These are phyloP conservation scores for Berberis thunbergii DNA, from an alignment of 164 flowering plant species.

Conservation along the genomic window DNA sequence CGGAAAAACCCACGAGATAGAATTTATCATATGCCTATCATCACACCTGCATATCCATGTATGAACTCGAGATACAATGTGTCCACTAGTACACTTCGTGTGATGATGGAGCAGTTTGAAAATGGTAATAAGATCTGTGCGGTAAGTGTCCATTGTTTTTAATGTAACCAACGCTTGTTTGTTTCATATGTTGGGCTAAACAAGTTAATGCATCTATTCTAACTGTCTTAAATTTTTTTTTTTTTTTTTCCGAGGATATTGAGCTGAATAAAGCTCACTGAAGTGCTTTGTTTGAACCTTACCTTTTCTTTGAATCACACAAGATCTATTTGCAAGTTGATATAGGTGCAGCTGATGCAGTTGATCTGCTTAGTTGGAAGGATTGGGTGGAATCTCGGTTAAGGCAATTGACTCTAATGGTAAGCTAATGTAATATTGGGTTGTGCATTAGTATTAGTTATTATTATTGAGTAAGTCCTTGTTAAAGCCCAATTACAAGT, in stretches of 20 bases:
- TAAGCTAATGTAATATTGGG: conserved; percentile 9
- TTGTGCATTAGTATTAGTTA: neutral
- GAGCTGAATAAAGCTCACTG: conserved; percentile 73
- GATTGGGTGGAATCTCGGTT: conserved; percentile 99
- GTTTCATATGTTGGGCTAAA: neutral
- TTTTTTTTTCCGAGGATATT: conserved; percentile 52
- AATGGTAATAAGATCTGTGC: conserved; percentile 72
- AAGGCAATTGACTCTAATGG: conserved; percentile 85
- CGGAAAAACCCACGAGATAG: conserved; percentile 83
- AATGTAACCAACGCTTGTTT: neutral
- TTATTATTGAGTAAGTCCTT: too few species aligned
- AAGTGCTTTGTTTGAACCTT: conserved; percentile 79
- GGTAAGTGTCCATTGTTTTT: conserved; percentile 28
- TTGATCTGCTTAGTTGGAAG: conserved; percentile 82
- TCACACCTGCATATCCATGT: conserved; percentile 97
- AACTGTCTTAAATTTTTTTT: neutral
- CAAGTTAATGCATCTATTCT: too few species aligned
- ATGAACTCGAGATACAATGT: conserved; percentile 99
- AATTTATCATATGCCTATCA: conserved; percentile 91
- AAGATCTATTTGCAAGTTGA: conserved; percentile 94
- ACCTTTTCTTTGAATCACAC: conserved; percentile 75
- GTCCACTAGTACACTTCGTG: conserved; percentile 78
- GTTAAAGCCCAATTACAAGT: too few species aligned
- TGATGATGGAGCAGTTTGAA: conserved; percentile 90
- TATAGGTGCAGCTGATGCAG: conserved; percentile 73